Conservation (phyloP, 2,329 filamentous ascomycete species). For the Lasiodiplodia hormozganensis region DNA sequence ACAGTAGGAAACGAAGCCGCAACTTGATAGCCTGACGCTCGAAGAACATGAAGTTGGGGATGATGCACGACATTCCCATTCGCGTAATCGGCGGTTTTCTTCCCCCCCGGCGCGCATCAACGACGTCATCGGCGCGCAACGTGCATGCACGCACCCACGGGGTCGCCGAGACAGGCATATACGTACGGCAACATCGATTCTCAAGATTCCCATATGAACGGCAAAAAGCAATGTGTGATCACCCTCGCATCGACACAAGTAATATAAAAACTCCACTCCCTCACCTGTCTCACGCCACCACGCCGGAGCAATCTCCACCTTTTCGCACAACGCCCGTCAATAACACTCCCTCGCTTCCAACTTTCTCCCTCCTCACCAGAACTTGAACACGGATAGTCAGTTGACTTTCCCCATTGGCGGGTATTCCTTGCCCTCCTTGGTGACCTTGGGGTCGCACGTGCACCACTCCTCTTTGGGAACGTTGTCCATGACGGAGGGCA, state of each 20-base stretch:
- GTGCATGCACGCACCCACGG: neutral
- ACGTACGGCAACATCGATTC: neutral
- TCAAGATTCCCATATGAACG: neutral
- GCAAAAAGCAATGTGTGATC: neutral
- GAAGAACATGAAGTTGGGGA: neutral
- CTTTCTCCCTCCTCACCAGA: slow-evolving; percentile 1
- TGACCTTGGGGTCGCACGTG: slow-evolving; percentile 68
- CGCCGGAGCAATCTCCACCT: neutral
- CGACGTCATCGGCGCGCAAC: slow-evolving; percentile 18
- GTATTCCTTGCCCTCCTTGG: slow-evolving; percentile 67
- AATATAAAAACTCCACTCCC: neutral
- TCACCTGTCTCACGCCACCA: neutral
- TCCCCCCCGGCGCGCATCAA: neutral
- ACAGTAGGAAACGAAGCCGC: neutral
- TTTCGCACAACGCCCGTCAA: neutral
- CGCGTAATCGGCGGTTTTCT: neutral
- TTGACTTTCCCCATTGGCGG: slow-evolving; percentile 64
- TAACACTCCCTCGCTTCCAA: neutral
- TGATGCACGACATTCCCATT: neutral
- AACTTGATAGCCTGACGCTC: neutral
- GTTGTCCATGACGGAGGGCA: slow-evolving; percentile 67
- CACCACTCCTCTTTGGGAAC: slow-evolving; percentile 68
- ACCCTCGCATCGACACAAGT: neutral
- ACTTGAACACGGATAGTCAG: slow-evolving; percentile 19
- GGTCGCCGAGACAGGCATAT: neutral